These are phyloP conservation scores for Maudiozyma humilis DNA, from an alignment of 1,139 yeast genomes.

Conservation along the genomic window DNA sequence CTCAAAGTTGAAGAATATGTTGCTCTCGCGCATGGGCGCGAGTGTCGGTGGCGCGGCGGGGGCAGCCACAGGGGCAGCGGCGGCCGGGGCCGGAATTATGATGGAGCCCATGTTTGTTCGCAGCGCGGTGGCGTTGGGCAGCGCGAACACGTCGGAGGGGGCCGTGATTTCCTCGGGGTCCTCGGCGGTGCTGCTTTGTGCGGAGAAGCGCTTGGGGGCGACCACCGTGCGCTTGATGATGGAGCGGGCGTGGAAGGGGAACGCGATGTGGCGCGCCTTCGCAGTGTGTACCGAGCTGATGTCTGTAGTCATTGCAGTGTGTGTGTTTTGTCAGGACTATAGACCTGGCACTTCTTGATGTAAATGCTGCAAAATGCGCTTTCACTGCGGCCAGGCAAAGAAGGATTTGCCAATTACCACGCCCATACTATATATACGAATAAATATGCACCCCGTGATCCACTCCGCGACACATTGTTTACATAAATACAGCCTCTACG, in stretches of 20 bases:
- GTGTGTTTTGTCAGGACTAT: no score
- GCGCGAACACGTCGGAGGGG: neutral
- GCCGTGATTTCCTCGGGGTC: no score
- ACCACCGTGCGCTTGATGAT: neutral
- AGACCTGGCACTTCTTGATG: no score
- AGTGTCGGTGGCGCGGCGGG: neutral
- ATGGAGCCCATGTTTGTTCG: conserved; percentile 1
- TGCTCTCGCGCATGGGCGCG: neutral
- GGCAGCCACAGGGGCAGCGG: neutral
- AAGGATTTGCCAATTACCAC: no score
- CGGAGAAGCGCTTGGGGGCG: neutral
- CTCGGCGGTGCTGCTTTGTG: neutral
- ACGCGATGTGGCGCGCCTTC: neutral
- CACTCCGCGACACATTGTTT: neutral
- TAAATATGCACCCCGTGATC: neutral
- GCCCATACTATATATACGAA: no score
- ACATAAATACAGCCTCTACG: neutral
- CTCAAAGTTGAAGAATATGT: neutral
- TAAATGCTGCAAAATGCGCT: no score
- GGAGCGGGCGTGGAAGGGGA: neutral
- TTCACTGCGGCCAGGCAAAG: no score
- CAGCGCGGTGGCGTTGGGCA: neutral
- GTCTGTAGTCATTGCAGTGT: no score
- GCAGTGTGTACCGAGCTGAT: no score
- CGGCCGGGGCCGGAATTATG: neutral